Evolutionary conservation across 2,329 filamentous ascomycete species (phyloP), one percentile per base, ranked within the genome.

Genomic region (Xylariaceae sp.): DNA sequence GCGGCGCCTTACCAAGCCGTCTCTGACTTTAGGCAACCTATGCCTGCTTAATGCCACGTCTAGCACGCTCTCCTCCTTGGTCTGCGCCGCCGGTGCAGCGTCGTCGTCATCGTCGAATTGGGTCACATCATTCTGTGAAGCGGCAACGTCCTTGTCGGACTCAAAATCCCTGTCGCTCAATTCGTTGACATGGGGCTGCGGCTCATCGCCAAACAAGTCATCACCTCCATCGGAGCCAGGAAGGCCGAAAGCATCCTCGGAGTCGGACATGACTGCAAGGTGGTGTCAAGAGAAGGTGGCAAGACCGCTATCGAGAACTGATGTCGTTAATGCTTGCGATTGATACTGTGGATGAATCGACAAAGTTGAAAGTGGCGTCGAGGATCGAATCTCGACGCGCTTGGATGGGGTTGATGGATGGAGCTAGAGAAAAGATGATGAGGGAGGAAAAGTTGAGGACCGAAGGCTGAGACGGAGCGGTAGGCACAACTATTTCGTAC

Each of bases 41-140:
- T 92, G 89, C 51, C 89, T 82, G 68, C 82, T 86, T 51, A 91
- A 76, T 51, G 84, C 82, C 51, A 87, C 77, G 55, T 86, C 84
- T 75, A 85, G 81, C 56, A 89, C 80, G 55, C 83, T 77, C 64
- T 81, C 82, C 64, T 83, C 77, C 62, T 78, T 77, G 17, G 78
- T 80, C 66, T 76, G 76, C 58, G 78, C 75, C 57, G 75, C 74
- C 53, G 73, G 71, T 47, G 74, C 73, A 39, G 64, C 68, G 7
- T 78, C 77, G 8, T 76, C 74, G 4, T 80, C 76, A 50, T 79
- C 76, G n/a, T 30, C 23, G 23, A 30, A 30, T 30, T 78, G 76
- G 35, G 65, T 75, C 65, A 62, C 69, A 63, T 67, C 63, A 57
- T 30, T 30, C 5, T 68, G 63, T n/a, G 76, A 74, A 17, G 76